Conservation (phyloP, 257 asterid genomes). For the Cinchona pubescens region DNA sequence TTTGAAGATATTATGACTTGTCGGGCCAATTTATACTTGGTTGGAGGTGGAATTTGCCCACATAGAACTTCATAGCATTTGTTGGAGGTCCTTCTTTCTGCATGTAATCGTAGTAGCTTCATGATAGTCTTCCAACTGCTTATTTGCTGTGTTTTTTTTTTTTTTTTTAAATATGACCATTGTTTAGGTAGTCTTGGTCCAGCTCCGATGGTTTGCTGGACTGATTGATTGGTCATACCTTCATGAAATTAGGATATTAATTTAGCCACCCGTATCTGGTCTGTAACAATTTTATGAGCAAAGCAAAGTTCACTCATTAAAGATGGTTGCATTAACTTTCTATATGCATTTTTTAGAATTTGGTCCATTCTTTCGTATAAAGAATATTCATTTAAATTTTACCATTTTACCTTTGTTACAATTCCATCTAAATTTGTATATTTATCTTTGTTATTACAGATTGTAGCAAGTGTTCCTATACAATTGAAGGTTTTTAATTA, state of each 20-base stretch:
- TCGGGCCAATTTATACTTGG: slow-evolving; percentile 2
- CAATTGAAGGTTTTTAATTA: background rate
- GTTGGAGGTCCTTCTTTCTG: background rate
- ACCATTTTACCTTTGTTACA: background rate
- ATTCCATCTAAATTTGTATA: background rate
- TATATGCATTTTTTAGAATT: background rate
- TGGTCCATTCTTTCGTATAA: background rate
- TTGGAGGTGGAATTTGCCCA: slow-evolving; percentile 2
- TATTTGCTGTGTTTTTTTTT: background rate
- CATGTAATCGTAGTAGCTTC: background rate
- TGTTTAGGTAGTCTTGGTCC: slow-evolving; percentile 1
- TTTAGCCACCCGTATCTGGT: slow-evolving; percentile 1
- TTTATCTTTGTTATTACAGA: background rate
- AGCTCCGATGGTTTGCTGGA: background rate
- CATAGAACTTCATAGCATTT: background rate
- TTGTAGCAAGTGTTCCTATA: background rate
- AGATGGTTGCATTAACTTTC: background rate
- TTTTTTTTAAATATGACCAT: background rate
- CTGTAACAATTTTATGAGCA: slow-evolving; percentile 2
- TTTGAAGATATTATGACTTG: background rate
- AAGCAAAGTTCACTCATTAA: background rate
- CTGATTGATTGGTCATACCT: background rate
- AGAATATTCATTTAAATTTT: background rate
- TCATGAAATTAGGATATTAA: slow-evolving; percentile 2
- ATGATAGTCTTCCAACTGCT: background rate